Percentiles rank a stretch among this genome's conserved stretches.
Conservation (phyloP, 1,284 basidiomycete genomes). For the Acaromyces ingoldii region DNA sequence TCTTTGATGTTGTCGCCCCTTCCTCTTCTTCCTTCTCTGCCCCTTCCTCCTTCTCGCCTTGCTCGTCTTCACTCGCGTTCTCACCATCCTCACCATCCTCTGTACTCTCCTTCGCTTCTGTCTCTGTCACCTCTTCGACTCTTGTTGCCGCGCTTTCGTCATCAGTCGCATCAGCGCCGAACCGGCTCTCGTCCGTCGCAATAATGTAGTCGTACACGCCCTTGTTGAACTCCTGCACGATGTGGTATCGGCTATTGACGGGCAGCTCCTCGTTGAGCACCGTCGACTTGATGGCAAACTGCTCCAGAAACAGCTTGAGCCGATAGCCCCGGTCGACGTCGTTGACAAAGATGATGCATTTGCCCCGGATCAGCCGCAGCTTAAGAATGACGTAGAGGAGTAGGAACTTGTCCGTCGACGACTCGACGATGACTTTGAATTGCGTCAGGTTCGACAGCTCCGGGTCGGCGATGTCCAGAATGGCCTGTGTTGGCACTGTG, state of each 20-base stretch:
- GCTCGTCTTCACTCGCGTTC: slow-evolving; percentile 3
- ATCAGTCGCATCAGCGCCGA: slow-evolving; percentile 47
- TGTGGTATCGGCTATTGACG: slow-evolving; percentile 89
- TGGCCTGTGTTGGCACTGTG: no score
- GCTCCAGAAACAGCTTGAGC: slow-evolving; percentile 92
- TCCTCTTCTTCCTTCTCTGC: slow-evolving; percentile 4
- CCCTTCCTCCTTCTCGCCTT: slow-evolving; percentile 2
- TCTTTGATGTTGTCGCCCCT: neutral
- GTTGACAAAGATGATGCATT: slow-evolving; percentile 96
- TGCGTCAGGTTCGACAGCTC: slow-evolving; percentile 30
- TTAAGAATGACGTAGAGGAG: slow-evolving; percentile 91
- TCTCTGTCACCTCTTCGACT: no score
- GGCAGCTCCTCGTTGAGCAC: slow-evolving; percentile 95
- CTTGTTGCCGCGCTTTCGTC: no score
- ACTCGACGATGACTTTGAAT: slow-evolving; percentile 50
- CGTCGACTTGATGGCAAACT: slow-evolving; percentile 93
- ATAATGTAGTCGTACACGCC: slow-evolving; percentile 99
- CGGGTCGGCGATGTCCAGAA: slow-evolving; percentile 18
- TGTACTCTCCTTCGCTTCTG: slow-evolving; percentile 12
- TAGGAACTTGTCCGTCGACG: slow-evolving; percentile 92
- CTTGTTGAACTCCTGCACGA: slow-evolving; percentile 97
- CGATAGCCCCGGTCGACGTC: slow-evolving; percentile 91
- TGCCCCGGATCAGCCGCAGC: slow-evolving; percentile 87
- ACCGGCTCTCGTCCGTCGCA: slow-evolving; percentile 77
- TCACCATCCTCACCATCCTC: slow-evolving; percentile 4